Base-by-base conservation (phyloP, 495 filamentous ascomycete species). In the Neurospora discreta region DNA sequence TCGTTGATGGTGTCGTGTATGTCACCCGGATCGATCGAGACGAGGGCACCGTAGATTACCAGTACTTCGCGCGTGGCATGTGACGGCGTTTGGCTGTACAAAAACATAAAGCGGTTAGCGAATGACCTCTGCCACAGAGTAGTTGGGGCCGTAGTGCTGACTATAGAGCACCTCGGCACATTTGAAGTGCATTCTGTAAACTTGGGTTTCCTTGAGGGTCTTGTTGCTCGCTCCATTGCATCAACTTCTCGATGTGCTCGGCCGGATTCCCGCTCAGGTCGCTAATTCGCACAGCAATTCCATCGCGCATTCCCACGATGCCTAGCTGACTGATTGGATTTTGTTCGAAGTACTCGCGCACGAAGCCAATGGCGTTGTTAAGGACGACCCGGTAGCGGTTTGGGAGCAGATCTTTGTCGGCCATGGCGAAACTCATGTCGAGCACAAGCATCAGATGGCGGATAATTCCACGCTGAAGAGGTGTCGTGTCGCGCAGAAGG, bases 271-370 rank as follows among this genome's bases (percentile, higher is more conserved):
- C 96, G 70, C 89, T 91, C 85, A 97, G 91, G 77, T 97, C 92
- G 78, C 90, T 94, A 69, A 99, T 88, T 42, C 92, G 84, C 10
- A 95, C 81, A 9, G 94, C 94, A 18, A 98, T 83, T 16, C 95
- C 95, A 80, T 98, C 96, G 58, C 90, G 89, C 89, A 97, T 94
- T 67, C 92, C 95, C 46, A 99, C 83, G 30, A 98, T 89, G 16
- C 91, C 93, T 43, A 99, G 85, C 78, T 99, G 96, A 39, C 93
- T 95, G 79, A 99, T 98, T n/a, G 95, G 95, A 73, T 99, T 99
- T 80, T 99, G 95, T 80, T 98, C 95, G 79, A 98, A 99, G 81
- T 93, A 99, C 75, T 98, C 96, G 65, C 89, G 87, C 43, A 98
- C 91, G 79, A 97, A 98, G 72, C 92, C 91, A 73, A 90, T 87